These are phyloP conservation scores for Karstenula rhodostoma DNA, from an alignment of 2,329 filamentous ascomycete species.

Conservation along the genomic window DNA sequence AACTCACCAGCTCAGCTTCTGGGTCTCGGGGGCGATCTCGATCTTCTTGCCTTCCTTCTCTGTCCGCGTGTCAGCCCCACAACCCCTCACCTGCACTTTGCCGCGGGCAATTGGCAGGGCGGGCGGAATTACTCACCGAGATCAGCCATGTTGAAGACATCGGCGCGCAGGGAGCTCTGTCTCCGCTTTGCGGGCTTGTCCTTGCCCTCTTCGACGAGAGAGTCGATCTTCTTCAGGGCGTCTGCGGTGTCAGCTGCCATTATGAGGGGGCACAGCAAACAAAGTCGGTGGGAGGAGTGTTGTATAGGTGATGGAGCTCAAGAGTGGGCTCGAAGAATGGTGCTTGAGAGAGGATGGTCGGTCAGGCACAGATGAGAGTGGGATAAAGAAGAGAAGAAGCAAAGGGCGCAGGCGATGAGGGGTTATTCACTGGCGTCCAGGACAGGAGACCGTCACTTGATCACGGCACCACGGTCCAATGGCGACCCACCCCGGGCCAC, in stretches of 20 bases:
- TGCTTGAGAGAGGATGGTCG: slow-evolving; percentile 13
- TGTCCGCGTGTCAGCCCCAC: slow-evolving; percentile 54
- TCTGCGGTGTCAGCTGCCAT: slow-evolving; percentile 62
- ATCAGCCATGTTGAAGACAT: slow-evolving; percentile 84
- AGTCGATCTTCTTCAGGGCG: slow-evolving; percentile 87
- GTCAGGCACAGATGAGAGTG: slow-evolving; percentile 36
- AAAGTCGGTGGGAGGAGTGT: slow-evolving; percentile 17
- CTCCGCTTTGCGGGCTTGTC: slow-evolving; percentile 73
- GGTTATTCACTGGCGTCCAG: slow-evolving; percentile 35
- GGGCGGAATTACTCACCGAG: slow-evolving; percentile 68
- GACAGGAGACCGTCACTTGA: slow-evolving; percentile 46
- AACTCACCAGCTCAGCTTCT: slow-evolving; percentile 85
- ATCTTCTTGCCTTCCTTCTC: slow-evolving; percentile 78
- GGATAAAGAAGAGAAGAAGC: slow-evolving; percentile 31
- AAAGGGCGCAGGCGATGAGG: slow-evolving; percentile 45
- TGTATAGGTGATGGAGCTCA: slow-evolving; percentile 14
- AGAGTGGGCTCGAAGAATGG: slow-evolving; percentile 11
- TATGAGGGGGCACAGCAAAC: slow-evolving; percentile 30
- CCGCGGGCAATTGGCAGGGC: slow-evolving; percentile 18
- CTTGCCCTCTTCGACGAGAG: slow-evolving; percentile 77
- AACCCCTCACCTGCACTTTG: slow-evolving; percentile 35
- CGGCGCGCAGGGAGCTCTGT: slow-evolving; percentile 75
- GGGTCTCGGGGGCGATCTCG: slow-evolving; percentile 80
- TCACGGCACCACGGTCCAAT: slow-evolving; percentile 42
- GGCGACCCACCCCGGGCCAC: slow-evolving; percentile 24